phyloP scores from a whole-genome alignment of 352 stramenopile genomes.

The Globisporangium paddicum region DNA sequence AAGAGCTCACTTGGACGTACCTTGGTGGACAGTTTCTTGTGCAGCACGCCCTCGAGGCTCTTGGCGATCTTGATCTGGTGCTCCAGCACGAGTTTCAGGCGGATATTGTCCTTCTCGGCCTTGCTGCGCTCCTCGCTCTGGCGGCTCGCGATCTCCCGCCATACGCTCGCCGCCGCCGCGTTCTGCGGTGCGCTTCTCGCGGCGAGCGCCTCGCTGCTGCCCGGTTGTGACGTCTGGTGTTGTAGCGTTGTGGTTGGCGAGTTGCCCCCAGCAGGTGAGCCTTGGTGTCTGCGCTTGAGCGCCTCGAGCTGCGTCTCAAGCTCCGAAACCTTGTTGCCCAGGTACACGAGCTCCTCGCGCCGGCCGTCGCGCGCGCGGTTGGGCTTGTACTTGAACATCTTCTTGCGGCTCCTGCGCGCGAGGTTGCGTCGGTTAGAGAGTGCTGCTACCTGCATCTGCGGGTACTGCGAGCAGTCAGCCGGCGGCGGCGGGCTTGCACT shows the following conservation, averaged over 20 bases:
- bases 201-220: neutral
- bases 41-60: conserved; percentile 13
- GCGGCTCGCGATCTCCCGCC: conserved; percentile 35
- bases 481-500: no score
- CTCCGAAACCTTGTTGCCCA: conserved; percentile 34
- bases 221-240: neutral
- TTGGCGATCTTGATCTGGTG: conserved; percentile 19
- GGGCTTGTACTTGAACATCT: conserved; percentile 28
- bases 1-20: neutral
- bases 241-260: no score
- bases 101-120: conserved; percentile 18
- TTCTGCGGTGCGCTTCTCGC: neutral
- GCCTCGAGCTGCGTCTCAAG: conserved; percentile 32
- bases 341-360: conserved; percentile 36
- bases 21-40: conserved; percentile 12
- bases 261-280: neutral
- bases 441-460: conserved; percentile 6
- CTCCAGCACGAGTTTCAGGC: conserved; percentile 17
- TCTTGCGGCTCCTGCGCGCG: conserved; percentile 13
- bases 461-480: neutral
- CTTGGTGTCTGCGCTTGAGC: conserved; percentile 19
- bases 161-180: conserved; percentile 14
- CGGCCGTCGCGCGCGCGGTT: conserved; percentile 34
- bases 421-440: conserved; percentile 6
- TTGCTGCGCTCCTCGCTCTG: conserved; percentile 23